phyloP scores from a whole-genome alignment of 495 filamentous ascomycete genomes.

The Podospora tetraspora region DNA sequence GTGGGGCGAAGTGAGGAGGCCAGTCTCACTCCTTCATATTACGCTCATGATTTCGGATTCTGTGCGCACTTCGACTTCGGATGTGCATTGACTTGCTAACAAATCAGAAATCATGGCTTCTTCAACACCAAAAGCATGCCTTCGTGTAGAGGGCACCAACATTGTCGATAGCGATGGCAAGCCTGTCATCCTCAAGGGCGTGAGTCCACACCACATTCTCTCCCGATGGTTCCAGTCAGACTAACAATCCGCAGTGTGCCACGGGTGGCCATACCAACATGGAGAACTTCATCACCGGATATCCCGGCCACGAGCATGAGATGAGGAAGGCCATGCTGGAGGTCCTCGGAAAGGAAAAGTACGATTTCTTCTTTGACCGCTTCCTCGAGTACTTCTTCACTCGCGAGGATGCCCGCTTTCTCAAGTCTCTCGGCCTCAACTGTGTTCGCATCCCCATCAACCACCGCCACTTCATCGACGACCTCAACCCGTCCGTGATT shows the following conservation, averaged over 20 bases:
- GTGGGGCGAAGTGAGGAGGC: background rate
- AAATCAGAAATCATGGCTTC: constrained; percentile 13
- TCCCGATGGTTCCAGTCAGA: background rate
- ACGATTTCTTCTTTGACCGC: constrained; percentile 44
- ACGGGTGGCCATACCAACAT: constrained; percentile 44
- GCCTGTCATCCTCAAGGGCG: constrained; percentile 46
- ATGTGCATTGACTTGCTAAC: background rate
- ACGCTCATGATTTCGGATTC: background rate
- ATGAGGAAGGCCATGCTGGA: constrained; percentile 50
- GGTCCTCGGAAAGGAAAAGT: constrained; percentile 48
- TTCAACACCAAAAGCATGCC: constrained; percentile 20
- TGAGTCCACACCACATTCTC: background rate
- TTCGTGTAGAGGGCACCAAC: constrained; percentile 41
- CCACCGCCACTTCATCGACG: constrained; percentile 60
- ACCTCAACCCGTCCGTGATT: constrained; percentile 54
- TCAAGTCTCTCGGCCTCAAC: constrained; percentile 53
- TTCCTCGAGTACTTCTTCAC: constrained; percentile 63
- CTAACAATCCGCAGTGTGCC: constrained; percentile 12
- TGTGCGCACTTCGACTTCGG: background rate
- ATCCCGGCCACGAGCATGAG: constrained; percentile 54
- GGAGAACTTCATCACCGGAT: constrained; percentile 69
- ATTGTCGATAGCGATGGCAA: constrained; percentile 46
- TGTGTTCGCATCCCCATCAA: constrained; percentile 62
- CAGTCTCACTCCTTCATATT: background rate
- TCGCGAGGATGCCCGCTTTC: constrained; percentile 55